Percentiles rank a stretch among this genome's conserved stretches.
phyloP scores from a whole-genome alignment of 176 grass and related monocot species.

The Miscanthus lutarioriparius region DNA sequence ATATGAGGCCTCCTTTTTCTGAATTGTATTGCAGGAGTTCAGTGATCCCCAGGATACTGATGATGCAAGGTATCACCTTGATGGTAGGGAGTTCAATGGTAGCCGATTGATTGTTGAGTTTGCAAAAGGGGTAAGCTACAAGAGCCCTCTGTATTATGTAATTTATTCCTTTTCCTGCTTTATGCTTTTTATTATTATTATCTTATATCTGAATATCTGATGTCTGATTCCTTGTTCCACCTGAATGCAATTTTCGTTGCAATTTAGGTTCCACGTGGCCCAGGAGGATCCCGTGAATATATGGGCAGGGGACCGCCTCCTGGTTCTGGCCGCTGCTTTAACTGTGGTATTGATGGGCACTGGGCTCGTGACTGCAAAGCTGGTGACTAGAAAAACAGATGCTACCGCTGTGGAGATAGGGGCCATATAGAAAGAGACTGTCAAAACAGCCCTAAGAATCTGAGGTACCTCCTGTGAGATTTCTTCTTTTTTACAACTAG shows the following conservation, averaged over 20 bases:
- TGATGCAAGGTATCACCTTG: conserved; percentile 89
- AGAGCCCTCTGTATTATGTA: background rate
- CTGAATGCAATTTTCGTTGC: background rate
- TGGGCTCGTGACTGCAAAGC: conserved; percentile 98
- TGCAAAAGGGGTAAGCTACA: conserved; percentile 81
- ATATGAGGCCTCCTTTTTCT: conserved; percentile 14
- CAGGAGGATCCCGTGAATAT: conserved; percentile 79
- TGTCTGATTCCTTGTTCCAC: background rate
- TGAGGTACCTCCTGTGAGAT: conserved; percentile 43
- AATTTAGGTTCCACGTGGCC: conserved; percentile 66
- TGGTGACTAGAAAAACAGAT: conserved; percentile 97
- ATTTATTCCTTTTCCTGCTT: background rate
- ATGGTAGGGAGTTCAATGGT: conserved; percentile 92
- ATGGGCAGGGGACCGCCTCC: conserved; percentile 86
- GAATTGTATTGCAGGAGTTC: conserved; percentile 64
- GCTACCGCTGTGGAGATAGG: conserved; percentile 89
- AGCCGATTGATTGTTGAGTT: conserved; percentile 85
- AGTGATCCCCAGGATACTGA: conserved; percentile 86
- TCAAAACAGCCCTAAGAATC: conserved; percentile 82
- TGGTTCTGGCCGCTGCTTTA: conserved; percentile 89
- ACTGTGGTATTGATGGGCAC: conserved; percentile 93
- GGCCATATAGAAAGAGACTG: conserved; percentile 94
- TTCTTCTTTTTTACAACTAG: background rate
- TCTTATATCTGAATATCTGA: too few relatives aligned
- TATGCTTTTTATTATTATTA: background rate